Base-by-base conservation (phyloP, 768 basidiomycete species). In the Collybia mongolica region DNA sequence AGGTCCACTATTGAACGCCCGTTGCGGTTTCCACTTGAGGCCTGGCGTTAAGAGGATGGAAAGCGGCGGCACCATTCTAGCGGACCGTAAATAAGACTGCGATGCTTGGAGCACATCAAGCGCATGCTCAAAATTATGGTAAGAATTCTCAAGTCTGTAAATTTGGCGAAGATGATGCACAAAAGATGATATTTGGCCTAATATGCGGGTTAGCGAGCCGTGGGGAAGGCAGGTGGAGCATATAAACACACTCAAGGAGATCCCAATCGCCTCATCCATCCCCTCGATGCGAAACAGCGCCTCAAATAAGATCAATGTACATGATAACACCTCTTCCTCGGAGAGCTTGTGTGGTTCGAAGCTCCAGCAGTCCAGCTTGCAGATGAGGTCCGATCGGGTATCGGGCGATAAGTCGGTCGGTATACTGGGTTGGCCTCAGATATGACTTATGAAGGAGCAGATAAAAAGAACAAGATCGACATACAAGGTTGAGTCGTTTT, bases 71-170 rank as follows among this genome's bases (percentile, higher is more conserved):
- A 93, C 90, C 63, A 89, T 79, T 24, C 85, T 87, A 14, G 90
- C 88, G 23, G 82, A 76, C 40, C 78, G 79, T 20, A 99, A 75
- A 71, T 94, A 98, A 18, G 81, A 83, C 60, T 97, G 93, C 3
- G 84, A 82, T 0, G 95, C 94, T 63, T 99, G 97, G 18, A 98
- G 79, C 14, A 98, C 97, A 66, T 99, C 97, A 38, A 97, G 74
- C 0, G 95, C 97, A 69, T 99, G 97, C 54, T 92, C 85, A 64
- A 96, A 98, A 63, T 98, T 99, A 76, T 99, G 97, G 67, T 99
- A 99, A 22, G 89, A 87, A 70, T 98, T 98, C 51, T 86, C 84
- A 45, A 81, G 78, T 53, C 94, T 88, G 66, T 99, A 99, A 44
- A 96, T 86, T 23, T 83, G 82, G n/a, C 88, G 83, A n/a, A 98